These are phyloP conservation scores for Hydnum rufescens DNA, from an alignment of 768 basidiomycete genomes.

Conservation along the genomic window DNA sequence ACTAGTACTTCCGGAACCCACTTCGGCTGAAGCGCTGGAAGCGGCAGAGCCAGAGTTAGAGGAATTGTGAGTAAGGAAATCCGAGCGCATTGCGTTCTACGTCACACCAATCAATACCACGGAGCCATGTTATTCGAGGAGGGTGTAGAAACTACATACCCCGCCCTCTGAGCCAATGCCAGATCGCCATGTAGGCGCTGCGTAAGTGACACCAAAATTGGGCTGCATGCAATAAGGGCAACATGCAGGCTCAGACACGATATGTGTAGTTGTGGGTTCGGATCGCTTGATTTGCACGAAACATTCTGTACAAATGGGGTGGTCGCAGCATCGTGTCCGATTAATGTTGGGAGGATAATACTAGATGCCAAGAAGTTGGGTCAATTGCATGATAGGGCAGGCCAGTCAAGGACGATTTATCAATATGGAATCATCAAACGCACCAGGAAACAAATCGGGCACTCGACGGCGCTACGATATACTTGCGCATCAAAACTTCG, in stretches of 20 bases:
- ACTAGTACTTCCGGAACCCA: slow-evolving; percentile 1
- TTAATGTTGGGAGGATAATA: slow-evolving; percentile 97
- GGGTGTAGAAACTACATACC: slow-evolving; percentile 24
- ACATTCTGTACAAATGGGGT: slow-evolving; percentile 96
- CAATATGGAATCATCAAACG: slow-evolving; percentile 19
- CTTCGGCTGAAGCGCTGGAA: not conserved
- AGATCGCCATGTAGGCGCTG: slow-evolving; percentile 57
- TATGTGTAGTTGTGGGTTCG: slow-evolving; percentile 85
- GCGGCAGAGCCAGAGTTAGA: slow-evolving; percentile 23
- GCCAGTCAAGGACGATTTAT: not conserved
- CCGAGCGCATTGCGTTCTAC: slow-evolving; percentile 23
- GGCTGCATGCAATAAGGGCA: slow-evolving; percentile 97
- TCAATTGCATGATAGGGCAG: slow-evolving; percentile 5
- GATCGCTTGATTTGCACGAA: slow-evolving; percentile 97
- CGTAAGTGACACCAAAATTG: slow-evolving; percentile 88
- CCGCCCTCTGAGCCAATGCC: slow-evolving; percentile 58
- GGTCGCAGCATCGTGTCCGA: slow-evolving; percentile 93
- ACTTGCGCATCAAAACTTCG: slow-evolving; percentile 55
- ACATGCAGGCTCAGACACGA: slow-evolving; percentile 89
- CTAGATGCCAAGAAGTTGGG: slow-evolving; percentile 30
- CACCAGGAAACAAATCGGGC: slow-evolving; percentile 96
- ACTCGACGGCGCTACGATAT: slow-evolving; percentile 74
- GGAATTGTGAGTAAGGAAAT: slow-evolving; percentile 26
- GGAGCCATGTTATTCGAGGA: slow-evolving; percentile 3
- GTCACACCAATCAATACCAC: not conserved